Evolutionary conservation across 2,329 filamentous ascomycete genomes (phyloP).

Genomic region (Cercospora sp.): DNA sequence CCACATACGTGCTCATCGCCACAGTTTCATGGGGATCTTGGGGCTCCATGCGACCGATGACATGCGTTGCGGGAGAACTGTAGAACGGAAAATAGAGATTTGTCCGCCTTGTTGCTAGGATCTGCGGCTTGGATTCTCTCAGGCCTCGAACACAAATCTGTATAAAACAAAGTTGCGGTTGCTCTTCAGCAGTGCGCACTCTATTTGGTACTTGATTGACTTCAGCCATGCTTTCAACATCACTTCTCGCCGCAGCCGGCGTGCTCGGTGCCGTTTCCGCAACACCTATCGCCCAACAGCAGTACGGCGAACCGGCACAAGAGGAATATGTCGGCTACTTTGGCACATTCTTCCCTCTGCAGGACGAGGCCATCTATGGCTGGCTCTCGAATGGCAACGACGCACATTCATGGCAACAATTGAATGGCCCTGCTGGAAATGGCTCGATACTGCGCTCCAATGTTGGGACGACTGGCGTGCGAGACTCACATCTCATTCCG

Average conservation of each 20-base stretch:
- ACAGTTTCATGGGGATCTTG: not conserved
- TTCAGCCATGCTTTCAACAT: not conserved
- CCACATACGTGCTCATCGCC: not conserved
- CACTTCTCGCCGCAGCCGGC: not conserved
- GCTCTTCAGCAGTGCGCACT: not conserved
- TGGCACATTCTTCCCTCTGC: conserved; percentile 32
- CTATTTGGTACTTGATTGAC: not conserved
- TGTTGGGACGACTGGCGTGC: conserved; percentile 23
- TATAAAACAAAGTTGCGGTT: not conserved
- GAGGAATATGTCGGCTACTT: conserved; percentile 23
- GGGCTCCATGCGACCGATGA: not conserved
- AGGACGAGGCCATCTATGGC: conserved; percentile 33
- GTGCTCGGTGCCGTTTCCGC: not conserved
- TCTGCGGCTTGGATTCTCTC: not conserved
- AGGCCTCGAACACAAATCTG: not conserved
- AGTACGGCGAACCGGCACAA: not conserved
- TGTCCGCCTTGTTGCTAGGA: not conserved
- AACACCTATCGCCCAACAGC: not conserved
- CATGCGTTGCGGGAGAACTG: not conserved
- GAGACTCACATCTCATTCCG: conserved; percentile 21
- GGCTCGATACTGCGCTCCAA: conserved; percentile 20
- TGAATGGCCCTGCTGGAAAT: conserved; percentile 13
- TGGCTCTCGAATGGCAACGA: conserved; percentile 25
- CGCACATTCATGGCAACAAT: conserved; percentile 19
- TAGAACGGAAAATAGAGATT: not conserved